Evolutionary conservation across 2,329 filamentous ascomycete genomes (phyloP).

Genomic region (Colletotrichum sp.): DNA sequence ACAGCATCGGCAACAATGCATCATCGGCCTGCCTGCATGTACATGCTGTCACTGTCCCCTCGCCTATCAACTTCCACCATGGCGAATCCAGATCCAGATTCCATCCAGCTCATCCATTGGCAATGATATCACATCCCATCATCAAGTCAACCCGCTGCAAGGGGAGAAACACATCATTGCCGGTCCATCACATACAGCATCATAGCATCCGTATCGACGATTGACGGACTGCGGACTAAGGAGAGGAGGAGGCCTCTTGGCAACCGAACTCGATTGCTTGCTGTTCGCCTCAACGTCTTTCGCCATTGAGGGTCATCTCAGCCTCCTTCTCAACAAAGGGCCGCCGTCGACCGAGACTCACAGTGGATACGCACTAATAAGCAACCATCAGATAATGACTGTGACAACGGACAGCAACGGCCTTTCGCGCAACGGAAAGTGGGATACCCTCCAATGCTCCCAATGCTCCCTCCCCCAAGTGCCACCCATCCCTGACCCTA

Average conservation of each 20-base stretch:
- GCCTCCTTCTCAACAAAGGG: neutral
- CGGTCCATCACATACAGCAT: neutral
- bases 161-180: neutral
- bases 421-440: neutral
- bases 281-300: neutral
- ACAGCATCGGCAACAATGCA: neutral
- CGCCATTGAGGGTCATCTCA: neutral
- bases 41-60: neutral
- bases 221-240: neutral
- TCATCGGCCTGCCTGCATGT: neutral
- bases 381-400: neutral
- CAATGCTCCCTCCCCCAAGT: neutral
- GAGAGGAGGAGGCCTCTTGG: conserved; percentile 6
- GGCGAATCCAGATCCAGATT: neutral
- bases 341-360: neutral
- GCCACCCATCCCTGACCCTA: neutral
- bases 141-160: neutral
- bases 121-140: conserved; percentile 17
- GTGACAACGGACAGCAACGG: neutral
- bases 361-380: neutral
- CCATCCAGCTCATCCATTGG: neutral
- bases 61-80: neutral
- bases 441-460: neutral
- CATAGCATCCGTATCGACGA: neutral
- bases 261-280: neutral